Percentiles rank a stretch among this genome's conserved stretches.
Conservation (phyloP, 345 rosid genomes). For the Rhodamnia rubescens region DNA sequence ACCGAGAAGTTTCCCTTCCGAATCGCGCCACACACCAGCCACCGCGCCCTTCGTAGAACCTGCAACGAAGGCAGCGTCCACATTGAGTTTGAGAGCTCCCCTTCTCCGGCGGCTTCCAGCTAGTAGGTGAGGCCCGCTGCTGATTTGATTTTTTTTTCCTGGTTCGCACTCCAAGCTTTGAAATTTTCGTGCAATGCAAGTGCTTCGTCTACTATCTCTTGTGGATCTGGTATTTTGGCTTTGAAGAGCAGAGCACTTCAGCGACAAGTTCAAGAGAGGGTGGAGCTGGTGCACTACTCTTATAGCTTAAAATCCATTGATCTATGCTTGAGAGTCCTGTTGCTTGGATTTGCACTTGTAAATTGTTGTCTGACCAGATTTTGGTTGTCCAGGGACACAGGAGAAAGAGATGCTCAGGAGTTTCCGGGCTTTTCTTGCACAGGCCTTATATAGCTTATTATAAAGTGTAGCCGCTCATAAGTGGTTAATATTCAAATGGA, state of each 20-base stretch:
- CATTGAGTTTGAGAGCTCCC: neutral
- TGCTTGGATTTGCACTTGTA: no score
- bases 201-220: neutral
- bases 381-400: no score
- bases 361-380: no score
- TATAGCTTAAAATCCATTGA: no score
- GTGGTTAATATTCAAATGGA: no score
- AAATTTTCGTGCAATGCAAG: neutral
- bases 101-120: rapidly evolving
- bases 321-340: no score
- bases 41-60: rapidly evolving
- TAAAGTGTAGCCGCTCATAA: neutral
- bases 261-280: neutral
- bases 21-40: neutral
- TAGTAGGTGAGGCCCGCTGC: neutral
- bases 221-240: neutral
- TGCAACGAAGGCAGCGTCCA: neutral
- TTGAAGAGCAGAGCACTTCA: neutral
- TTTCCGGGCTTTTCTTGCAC: no score
- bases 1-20: neutral
- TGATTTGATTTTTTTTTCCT: neutral
- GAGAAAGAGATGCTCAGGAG: no score
- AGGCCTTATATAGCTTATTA: neutral
- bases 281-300: neutral
- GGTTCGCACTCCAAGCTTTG: neutral